Base-by-base conservation (phyloP, 2,329 filamentous ascomycete species). In the Ceratocystis colombiana region DNA sequence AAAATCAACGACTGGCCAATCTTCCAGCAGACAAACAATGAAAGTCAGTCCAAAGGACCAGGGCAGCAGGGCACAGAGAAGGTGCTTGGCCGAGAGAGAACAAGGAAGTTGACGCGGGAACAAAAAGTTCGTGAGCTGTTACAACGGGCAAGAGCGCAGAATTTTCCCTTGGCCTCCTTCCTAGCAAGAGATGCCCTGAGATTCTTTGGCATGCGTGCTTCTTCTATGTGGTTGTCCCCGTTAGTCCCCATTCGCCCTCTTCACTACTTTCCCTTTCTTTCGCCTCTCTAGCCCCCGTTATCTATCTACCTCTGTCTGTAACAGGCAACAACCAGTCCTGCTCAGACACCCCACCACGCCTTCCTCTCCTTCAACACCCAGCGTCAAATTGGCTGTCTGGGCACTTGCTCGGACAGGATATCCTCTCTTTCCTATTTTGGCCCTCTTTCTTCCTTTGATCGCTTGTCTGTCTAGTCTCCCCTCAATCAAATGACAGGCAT, bases 51-150 rank as follows among this genome's bases (percentile, higher is more conserved):
- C 48, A 50, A 22, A 41, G 44, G 28, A 48, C 37, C 33, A 15
- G 53, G 37, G 45, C 46, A 61, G 50, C 61, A 64, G n/a, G 7
- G 20, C 33, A 48, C 10, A 30, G 28, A 30, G 28, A 22, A 63
- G 15, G 30, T 41, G 37, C 37, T 41, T 12, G 37, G 37, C 37
- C 37, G 12, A 41, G 37, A 41, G 37, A 41, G 37, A 41, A 12
- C 37, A 41, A 12, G 57, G 44, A 22, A 66, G 57, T 63, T 62
- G 46, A 30, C 46, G 10, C 61, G 33, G 61, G 48, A 63, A 63
- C 61, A 63, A 50, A 45, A 63, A 63, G 61, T 41, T 64, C 62
- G 53, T 25, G 53, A 30, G 48, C 48, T 33, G 28, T 33, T 59
- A 30, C 25, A 17, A 59, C 5, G 33, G 53, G 53, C 53, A 59